Evolutionary conservation across 2,329 filamentous ascomycete genomes (phyloP).

Genomic region (Alternaria ethzedia): DNA sequence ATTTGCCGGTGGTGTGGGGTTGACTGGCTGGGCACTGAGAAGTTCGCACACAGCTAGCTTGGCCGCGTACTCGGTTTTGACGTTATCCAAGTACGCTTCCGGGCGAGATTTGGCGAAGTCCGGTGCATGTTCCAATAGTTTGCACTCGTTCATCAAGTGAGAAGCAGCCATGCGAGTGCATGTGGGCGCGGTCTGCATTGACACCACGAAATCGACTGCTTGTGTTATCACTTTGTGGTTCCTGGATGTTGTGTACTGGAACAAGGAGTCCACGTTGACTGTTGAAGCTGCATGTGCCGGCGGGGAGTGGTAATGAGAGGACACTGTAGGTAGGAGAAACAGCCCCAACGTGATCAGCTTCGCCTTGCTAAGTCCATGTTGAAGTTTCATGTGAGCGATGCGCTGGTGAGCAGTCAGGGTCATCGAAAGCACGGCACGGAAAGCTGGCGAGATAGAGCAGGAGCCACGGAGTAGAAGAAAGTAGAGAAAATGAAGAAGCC

Average conservation of each 20-base stretch:
- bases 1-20: constrained; percentile 56
- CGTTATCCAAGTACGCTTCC: constrained; percentile 42
- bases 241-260: constrained; percentile 29
- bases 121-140: constrained; percentile 51
- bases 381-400: not conserved
- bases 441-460: not conserved
- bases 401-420: not conserved
- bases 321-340: not conserved
- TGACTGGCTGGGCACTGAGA: constrained; percentile 52
- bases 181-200: constrained; percentile 38
- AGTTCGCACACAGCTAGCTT: constrained; percentile 70
- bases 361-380: not conserved
- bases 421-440: not conserved
- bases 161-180: constrained; percentile 62
- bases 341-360: not conserved
- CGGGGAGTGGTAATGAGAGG: constrained; percentile 23
- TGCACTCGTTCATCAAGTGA: constrained; percentile 61
- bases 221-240: constrained; percentile 32
- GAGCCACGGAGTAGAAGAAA: not conserved
- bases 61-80: constrained; percentile 65
- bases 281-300: constrained; percentile 18
- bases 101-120: constrained; percentile 33
- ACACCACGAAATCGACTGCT: constrained; percentile 31
- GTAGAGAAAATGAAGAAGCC: not conserved
- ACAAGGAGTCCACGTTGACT: constrained; percentile 25